Base-by-base conservation (phyloP, 306 rosid species). In the Vachellia collinsii region DNA sequence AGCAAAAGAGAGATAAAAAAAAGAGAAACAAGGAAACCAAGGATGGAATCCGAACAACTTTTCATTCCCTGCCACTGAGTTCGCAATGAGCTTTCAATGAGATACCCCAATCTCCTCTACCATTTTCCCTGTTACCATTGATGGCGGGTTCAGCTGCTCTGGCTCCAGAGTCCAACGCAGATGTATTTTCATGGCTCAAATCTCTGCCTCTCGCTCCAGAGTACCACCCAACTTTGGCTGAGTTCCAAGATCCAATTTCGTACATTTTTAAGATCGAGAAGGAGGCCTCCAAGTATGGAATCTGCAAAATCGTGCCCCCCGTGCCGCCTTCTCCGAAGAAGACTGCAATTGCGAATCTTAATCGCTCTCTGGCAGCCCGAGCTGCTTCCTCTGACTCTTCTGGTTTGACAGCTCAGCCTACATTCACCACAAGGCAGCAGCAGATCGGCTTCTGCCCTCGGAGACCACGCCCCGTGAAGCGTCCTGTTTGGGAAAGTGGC, bases 371-470 rank as follows among this genome's bases (percentile, higher is more conserved):
- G 14, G 80, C 84, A 0, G 88, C 91, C 14, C 88, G 93, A 6
- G 82, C 80, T 43, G 84, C 89, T 38, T 76, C 64, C n/a, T 74
- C 83, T 8, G 85, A 72, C 79, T 48, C 54, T 70, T 43, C 39
- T 47, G 69, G 61, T 54, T 70, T 84, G 5, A 88, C 87, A 64
- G 73, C 87, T 41, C 81, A 75, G 81, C 91, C 97, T 75, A 88
- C 98, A 88, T 96, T 96, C 97, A 89, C 97, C 8, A 96, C 99
- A n/a, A 91, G 99, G 65, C 98, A 93, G 86, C 98, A 96, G 77
- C 99, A 96, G 98, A 93, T 96, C 98, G 99, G 99, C 77, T 96
- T 96, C 75, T 96, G 98, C 82, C 99, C 99, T 23, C 81, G 99
- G 19, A 88, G 77, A 38, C 82, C 89, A 0, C 80, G 97, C 0